Percentiles rank a stretch among this genome's conserved stretches.
Conservation (phyloP, 306 rosid genomes). For the Quercus rubra region DNA sequence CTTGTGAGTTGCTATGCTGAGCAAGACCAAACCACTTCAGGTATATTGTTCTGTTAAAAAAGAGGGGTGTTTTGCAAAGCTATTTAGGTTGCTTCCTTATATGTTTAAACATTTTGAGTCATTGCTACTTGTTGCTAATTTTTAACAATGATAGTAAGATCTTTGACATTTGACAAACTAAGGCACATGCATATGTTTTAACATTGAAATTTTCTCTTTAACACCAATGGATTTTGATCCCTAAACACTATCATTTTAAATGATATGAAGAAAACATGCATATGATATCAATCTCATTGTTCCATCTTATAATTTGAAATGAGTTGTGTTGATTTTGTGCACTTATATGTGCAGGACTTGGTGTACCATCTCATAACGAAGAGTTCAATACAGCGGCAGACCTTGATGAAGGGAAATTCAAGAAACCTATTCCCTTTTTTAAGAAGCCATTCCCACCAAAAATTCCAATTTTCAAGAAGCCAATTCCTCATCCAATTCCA, state of each 20-base stretch:
- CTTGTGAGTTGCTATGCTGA: background rate
- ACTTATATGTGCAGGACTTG: background rate
- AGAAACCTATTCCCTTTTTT: background rate
- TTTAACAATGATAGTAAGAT: too few relatives aligned
- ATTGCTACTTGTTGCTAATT: too few relatives aligned
- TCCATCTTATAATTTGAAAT: too few relatives aligned
- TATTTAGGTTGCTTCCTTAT: too few relatives aligned
- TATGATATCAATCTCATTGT: background rate
- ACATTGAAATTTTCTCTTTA: background rate
- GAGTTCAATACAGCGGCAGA: background rate
- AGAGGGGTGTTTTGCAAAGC: too few relatives aligned
- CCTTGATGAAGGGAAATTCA: conserved; percentile 15
- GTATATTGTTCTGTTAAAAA: background rate
- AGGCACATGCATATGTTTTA: background rate
- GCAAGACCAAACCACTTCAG: background rate
- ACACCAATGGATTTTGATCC: too few relatives aligned
- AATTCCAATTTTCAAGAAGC: conserved; percentile 1
- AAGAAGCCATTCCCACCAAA: conserved; percentile 1
- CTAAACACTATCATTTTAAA: too few relatives aligned
- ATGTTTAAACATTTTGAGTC: too few relatives aligned
- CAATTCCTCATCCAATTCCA: background rate
- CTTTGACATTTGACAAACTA: background rate
- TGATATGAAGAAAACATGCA: too few relatives aligned
- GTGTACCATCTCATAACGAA: background rate
- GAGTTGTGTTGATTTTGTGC: background rate